These are phyloP conservation scores for Arthrobotrys conoides DNA, from an alignment of 2,329 filamentous ascomycete genomes.

Conservation along the genomic window DNA sequence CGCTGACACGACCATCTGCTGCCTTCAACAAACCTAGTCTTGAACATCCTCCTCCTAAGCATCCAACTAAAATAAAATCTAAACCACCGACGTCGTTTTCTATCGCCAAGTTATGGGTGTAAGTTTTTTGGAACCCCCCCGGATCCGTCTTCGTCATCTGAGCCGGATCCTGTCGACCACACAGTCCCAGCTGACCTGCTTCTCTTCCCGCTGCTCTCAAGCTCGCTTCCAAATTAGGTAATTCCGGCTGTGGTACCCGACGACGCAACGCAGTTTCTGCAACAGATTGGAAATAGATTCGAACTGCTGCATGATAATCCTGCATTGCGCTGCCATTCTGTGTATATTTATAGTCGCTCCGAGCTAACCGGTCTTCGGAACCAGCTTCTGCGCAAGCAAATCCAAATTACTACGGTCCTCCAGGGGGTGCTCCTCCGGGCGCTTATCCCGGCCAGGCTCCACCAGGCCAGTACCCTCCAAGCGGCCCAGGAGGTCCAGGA, in stretches of 20 bases:
- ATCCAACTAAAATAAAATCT: not conserved
- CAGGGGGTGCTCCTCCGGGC: slow-evolving; percentile 39
- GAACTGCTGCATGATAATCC: slow-evolving; percentile 2
- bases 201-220: slow-evolving; percentile 21
- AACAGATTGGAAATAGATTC: slow-evolving; percentile 25
- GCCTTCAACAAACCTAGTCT: slow-evolving; percentile 24
- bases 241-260: slow-evolving; percentile 42
- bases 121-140: slow-evolving; percentile 29
- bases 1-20: slow-evolving; percentile 18
- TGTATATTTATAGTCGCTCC: not conserved
- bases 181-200: slow-evolving; percentile 49
- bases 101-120: slow-evolving; percentile 53
- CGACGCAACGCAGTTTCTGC: slow-evolving; percentile 49
- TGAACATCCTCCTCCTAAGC: not conserved
- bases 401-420: slow-evolving; percentile 56
- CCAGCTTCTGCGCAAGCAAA: slow-evolving; percentile 56
- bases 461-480: slow-evolving; percentile 43
- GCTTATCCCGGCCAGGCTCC: slow-evolving; percentile 47
- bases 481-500: slow-evolving; percentile 25
- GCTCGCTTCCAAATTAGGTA: slow-evolving; percentile 62
- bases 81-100: slow-evolving; percentile 32
- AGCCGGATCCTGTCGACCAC: slow-evolving; percentile 12
- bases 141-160: slow-evolving; percentile 29
- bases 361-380: slow-evolving; percentile 43
- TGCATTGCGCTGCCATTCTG: slow-evolving; percentile 5